Evolutionary conservation across 2,329 filamentous ascomycete species (phyloP), one percentile per base, ranked within the genome.

Genomic region (Cercospora sojina): DNA sequence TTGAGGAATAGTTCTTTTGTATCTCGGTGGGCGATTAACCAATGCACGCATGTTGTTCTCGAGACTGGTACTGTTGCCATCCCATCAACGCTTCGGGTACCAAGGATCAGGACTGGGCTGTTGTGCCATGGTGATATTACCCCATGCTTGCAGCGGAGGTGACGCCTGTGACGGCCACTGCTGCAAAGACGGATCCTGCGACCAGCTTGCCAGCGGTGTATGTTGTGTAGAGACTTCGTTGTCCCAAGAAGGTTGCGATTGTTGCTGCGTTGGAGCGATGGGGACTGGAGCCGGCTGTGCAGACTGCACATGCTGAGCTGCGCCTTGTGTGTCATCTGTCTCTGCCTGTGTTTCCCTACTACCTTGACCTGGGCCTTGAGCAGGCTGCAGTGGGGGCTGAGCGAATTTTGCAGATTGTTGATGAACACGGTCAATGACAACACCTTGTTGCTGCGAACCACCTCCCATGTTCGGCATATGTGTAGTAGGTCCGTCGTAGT

Each of bases 61-160:
- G 47, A 29, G 12, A 16, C 20, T 23, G 20, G 47, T 13, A 25
- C 20, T 25, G 25, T 16, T 27, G 25, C 20, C 38, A 10, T 47
- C 9, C 13, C 20, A 27, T 69, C 32, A 69, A 25, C 70, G 61
- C 47, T 64, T 70, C 35, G 72, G 72, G 61, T 68, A 75, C 72
- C 73, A 75, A 18, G 71, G 72, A 67, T 73, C 73, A 16, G 72
- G 73, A 63, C 70, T 73, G 5, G 65, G 59, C 27, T 64, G 68
- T 56, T 61, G 69, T 20, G 68, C 64, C 38, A 68, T 49, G 27
- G 60, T 56, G 38, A 67, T 32, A 23, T 56, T 59, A 13, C 67
- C 64, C 67, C 67, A 69, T 16, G 57, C 53, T 31, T 68, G 67
- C 43, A 60, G 31, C 8, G 65, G 55, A 20, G 66, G 38, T 5